Evolutionary conservation across 2,329 filamentous ascomycete species (phyloP).

Genomic region (Zasmidium cellare): DNA sequence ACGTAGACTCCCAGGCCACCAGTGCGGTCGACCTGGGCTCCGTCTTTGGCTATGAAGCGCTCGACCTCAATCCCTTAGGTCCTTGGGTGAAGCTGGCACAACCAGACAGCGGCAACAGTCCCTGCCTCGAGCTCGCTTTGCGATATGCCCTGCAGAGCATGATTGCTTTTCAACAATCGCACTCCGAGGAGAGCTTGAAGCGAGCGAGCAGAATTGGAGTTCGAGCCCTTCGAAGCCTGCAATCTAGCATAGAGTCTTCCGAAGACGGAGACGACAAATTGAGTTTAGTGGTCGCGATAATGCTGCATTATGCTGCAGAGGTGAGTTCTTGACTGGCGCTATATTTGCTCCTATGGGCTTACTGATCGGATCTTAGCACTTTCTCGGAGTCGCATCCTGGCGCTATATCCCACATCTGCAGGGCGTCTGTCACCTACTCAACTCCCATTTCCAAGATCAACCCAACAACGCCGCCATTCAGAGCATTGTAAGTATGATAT

Average conservation of each 20-base stretch:
- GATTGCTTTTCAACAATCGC: neutral
- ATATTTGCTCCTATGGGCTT: neutral
- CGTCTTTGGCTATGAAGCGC: neutral
- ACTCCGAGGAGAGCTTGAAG: neutral
- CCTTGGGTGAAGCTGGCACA: neutral
- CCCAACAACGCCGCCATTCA: neutral
- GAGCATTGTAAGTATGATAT: neutral
- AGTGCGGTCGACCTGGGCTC: neutral
- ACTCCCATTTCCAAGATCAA: neutral
- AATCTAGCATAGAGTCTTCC: neutral
- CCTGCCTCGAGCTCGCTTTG: neutral
- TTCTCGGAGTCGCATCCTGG: neutral
- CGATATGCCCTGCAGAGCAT: neutral
- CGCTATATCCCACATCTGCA: neutral
- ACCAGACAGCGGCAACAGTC: neutral
- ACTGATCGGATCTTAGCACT: neutral
- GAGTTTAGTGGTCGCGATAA: neutral
- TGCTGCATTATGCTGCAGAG: neutral
- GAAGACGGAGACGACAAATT: neutral
- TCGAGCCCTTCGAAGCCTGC: neutral
- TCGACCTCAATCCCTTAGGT: neutral
- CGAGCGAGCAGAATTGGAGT: neutral
- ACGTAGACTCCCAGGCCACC: neutral
- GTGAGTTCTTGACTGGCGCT: neutral
- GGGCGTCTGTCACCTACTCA: neutral